A percentile compares a stretch with the other conserved stretches of the same genome.
Conservation (phyloP, 371 early-diverging fungal species). For the Mortierella sp. region DNA sequence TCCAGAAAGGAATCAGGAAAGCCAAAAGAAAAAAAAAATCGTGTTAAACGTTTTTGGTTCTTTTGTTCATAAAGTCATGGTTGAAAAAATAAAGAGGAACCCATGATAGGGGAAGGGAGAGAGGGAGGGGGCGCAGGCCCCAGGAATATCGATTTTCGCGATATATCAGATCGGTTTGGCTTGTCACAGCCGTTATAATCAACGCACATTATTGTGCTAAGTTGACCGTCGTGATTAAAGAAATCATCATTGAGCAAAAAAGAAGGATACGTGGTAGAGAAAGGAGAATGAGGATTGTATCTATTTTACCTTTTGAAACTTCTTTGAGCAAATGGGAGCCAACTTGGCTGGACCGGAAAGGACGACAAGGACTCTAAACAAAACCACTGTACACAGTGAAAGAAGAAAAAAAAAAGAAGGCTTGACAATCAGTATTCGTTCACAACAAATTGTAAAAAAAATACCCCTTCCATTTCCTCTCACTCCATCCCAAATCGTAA, state of each 20-base stretch:
- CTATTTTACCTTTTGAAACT: slow-evolving; percentile 14
- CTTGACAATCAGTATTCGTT: too few species aligned
- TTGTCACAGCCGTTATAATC: slow-evolving; percentile 57
- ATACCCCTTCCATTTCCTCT: not conserved
- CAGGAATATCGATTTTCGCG: not conserved
- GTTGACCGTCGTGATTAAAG: slow-evolving; percentile 55
- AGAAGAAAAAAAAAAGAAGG: not conserved
- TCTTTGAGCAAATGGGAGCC: not conserved
- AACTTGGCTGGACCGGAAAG: too few species aligned
- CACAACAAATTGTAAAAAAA: too few species aligned
- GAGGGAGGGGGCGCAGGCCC: too few species aligned
- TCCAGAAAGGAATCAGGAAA: too few species aligned
- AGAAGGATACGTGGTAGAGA: not conserved
- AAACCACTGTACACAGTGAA: not conserved
- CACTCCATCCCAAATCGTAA: not conserved
- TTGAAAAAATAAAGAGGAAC: too few species aligned
- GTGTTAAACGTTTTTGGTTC: too few species aligned
- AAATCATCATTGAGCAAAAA: slow-evolving; percentile 49
- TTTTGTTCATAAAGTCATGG: too few species aligned
- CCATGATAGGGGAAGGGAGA: too few species aligned
- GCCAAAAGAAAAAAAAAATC: too few species aligned
- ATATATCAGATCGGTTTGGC: slow-evolving; percentile 50
- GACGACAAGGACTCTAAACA: not conserved
- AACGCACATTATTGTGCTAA: slow-evolving; percentile 50
- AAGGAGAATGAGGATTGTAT: not conserved